A percentile compares a stretch with the other conserved stretches of the same genome.
phyloP scores from a whole-genome alignment of 2,329 filamentous ascomycete genomes.

The Fusarium nurragi region DNA sequence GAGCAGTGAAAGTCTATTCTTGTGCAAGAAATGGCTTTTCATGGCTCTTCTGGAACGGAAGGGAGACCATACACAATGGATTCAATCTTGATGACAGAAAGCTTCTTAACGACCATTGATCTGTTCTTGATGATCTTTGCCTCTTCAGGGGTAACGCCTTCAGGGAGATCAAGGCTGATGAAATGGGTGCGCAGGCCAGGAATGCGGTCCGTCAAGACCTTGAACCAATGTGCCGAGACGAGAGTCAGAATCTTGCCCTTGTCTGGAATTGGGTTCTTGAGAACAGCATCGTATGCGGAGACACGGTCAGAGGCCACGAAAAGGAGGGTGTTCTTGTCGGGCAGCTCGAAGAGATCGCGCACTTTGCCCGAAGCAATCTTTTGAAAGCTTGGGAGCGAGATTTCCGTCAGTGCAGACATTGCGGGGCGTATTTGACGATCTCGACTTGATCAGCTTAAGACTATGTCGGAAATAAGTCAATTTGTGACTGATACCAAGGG shows the following conservation, averaged over 20 bases:
- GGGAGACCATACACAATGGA: constrained; percentile 32
- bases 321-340: constrained; percentile 72
- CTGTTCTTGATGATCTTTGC: constrained; percentile 65
- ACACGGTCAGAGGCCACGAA: constrained; percentile 91
- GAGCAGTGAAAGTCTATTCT: not conserved
- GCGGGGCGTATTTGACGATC: not conserved
- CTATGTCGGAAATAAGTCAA: not conserved
- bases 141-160: constrained; percentile 55
- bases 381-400: constrained; percentile 47
- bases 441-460: not conserved
- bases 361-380: constrained; percentile 70
- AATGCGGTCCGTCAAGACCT: constrained; percentile 55
- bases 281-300: constrained; percentile 86
- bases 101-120: constrained; percentile 79
- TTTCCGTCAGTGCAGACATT: constrained; percentile 34
- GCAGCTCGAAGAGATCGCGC: constrained; percentile 80
- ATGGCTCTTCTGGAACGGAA: not conserved
- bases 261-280: constrained; percentile 64
- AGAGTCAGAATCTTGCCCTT: constrained; percentile 64
- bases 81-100: constrained; percentile 76
- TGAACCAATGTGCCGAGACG: constrained; percentile 64
- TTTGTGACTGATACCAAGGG: not conserved
- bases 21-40: not conserved
- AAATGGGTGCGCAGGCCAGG: constrained; percentile 64
- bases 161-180: constrained; percentile 56